Percentiles rank a stretch among this genome's conserved stretches.
Evolutionary conservation across 352 stramenopile species (phyloP).

Genomic region (Plasmopara halstedii): DNA sequence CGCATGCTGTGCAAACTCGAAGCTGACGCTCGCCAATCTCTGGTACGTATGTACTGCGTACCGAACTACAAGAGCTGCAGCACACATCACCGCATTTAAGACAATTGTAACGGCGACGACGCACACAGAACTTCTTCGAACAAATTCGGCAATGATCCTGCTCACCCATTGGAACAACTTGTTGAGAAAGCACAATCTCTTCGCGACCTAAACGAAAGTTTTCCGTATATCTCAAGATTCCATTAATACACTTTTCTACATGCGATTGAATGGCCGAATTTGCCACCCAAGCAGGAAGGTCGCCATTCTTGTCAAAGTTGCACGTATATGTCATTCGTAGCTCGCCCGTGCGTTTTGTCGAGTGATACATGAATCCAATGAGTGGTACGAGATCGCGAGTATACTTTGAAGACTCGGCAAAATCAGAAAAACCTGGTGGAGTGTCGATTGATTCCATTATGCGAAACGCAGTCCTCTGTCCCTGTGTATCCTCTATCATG

Average conservation of each 20-base stretch:
- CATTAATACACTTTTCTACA: constrained; percentile 81
- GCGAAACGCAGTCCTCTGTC: constrained; percentile 75
- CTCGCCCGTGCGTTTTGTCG: constrained; percentile 67
- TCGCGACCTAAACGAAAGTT: constrained; percentile 60
- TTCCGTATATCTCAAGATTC: constrained; percentile 83
- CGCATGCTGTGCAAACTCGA: constrained; percentile 71
- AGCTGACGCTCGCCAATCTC: constrained; percentile 68
- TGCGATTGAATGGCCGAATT: constrained; percentile 83
- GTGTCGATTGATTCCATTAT: constrained; percentile 82
- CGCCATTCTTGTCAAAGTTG: constrained; percentile 81
- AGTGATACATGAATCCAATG: constrained; percentile 85
- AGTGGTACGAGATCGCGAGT: constrained; percentile 67
- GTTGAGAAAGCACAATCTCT: constrained; percentile 66
- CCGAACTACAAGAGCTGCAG: constrained; percentile 66
- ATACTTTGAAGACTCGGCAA: constrained; percentile 56
- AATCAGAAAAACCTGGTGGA: constrained; percentile 36
- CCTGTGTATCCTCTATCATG: constrained; percentile 82
- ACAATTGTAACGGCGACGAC: constrained; percentile 73
- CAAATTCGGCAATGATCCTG: constrained; percentile 66
- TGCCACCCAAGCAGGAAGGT: constrained; percentile 72
- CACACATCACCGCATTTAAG: constrained; percentile 78
- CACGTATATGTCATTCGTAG: constrained; percentile 83
- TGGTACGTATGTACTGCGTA: constrained; percentile 56
- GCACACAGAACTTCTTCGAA: constrained; percentile 65
- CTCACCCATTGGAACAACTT: constrained; percentile 68